Evolutionary conservation across 2,329 filamentous ascomycete species (phyloP), one percentile per base, ranked within the genome.

Genomic region (Colletotrichum abscissum): DNA sequence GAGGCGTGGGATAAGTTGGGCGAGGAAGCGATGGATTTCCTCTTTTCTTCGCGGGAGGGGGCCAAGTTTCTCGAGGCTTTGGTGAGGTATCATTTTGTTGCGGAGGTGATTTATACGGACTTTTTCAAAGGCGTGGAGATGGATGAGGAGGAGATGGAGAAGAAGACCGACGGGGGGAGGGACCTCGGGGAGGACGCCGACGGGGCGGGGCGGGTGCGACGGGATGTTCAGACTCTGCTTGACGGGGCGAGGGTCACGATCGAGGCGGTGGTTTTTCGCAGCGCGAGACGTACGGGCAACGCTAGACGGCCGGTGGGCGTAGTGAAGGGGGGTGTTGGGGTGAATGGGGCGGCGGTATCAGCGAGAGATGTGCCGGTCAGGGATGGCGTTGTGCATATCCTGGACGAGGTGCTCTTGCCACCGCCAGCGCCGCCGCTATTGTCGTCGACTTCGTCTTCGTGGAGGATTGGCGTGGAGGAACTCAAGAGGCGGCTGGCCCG

Each of bases 381-480:
- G 52, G 38, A 67, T 26, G 72, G 72, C 3, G 52, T 72, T 8
- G 46, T 74, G 22, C 72, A 74, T 12, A 38, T 74, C 19, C 3
- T 74, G 19, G 68, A 74, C 3, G 30, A 28, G 14, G 28, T 74
- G 5, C 38, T 74, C 9, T 12, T 74, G 4, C 68, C 72, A 14
- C 46, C 11, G 11, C 33, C 33, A 35, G 11, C 33, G 16, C 5
- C 26, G 8, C 24, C 8, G n/a, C 0, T 1, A 24, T 9, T n/a
- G 19, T n/a, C 19, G 42, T 49, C 19, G 42, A 8, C 42, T n/a
- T n/a, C 16, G 19, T 5, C 42, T 9, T 22, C 19, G 7, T 22
- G 24, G 2, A 33, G 1, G 22, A 9, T 63, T 22, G 5, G 52
- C 1, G 57, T 72, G 5, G 49, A 59, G 49, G 63, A 19, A 28